Evolutionary conservation across 208 protist genomes (phyloP), one percentile per base, ranked within the genome.

Genomic region (Crithidia expoeki): DNA sequence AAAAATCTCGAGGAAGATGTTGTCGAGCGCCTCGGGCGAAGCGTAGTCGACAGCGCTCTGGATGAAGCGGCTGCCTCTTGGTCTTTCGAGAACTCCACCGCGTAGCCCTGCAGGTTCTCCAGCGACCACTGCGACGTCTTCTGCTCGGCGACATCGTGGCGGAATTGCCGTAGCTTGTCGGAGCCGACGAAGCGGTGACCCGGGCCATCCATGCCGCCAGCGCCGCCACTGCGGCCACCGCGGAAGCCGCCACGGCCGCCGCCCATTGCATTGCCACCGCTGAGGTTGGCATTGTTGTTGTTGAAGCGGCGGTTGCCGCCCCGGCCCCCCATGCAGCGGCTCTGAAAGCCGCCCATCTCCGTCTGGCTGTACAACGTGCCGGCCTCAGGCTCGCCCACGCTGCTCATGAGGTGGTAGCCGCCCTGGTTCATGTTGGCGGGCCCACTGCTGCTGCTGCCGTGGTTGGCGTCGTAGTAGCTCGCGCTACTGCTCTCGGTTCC

Each of bases 1-100:
- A 11, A 98, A 90, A 32, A 99, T 93, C 65, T 99, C 98, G 44
- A 87, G 80, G 76, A 98, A 98, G 27, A 98, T 72, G 51, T 77
- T 63, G 74, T 98, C 77, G 16, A 98, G 85, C 49, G 98, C 92
- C 34, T 87, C 90, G 4, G 81, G 68, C 9, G 79, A 71, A 6
- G 95, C 93, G 28, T 44, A 88, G 55, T 99, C 97, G 34, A 99
- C 88, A 30, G 97, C 90, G 59, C 98, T 93, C 81, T 99, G 98
- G 74, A 99, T 99, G 73, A 99, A 99, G 55, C 98, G 86, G 40
- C 97, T 99, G 62, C 98, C 72, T 99, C 97, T 85, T 99, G 98
- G 74, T 99, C 98, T 56, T 94, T 85, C 50, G 90, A 90, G 78
- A 99, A 98, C 71, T 99, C 97, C 2, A 98, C 88, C 10, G 98